Evolutionary conservation across 1,284 basidiomycete species (phyloP).

Genomic region (Malassezia yamatoensis): DNA sequence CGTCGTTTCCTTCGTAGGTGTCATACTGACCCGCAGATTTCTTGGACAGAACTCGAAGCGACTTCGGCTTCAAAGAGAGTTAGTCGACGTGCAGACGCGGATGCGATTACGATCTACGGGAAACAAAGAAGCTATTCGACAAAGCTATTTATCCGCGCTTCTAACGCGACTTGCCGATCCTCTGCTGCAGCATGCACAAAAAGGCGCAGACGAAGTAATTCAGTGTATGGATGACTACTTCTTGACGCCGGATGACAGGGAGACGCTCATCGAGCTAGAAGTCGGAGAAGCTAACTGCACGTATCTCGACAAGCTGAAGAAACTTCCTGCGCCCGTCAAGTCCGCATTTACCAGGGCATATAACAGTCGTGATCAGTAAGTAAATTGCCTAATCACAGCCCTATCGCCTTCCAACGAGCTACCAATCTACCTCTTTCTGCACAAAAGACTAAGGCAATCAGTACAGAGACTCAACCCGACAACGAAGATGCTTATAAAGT

Average conservation of each 20-base stretch:
- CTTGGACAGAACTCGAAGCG: slow-evolving; percentile 94
- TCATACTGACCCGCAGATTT: slow-evolving; percentile 54
- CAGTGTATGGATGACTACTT: slow-evolving; percentile 86
- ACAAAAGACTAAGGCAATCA: slow-evolving; percentile 5
- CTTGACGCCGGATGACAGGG: slow-evolving; percentile 87
- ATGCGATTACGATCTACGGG: slow-evolving; percentile 90
- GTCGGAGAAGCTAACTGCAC: slow-evolving; percentile 60
- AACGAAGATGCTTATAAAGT: slow-evolving; percentile 14
- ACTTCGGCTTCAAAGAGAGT: slow-evolving; percentile 65
- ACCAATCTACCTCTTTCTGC: not conserved
- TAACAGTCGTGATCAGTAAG: slow-evolving; percentile 12
- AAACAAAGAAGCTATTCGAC: slow-evolving; percentile 74
- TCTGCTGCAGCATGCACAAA: slow-evolving; percentile 55
- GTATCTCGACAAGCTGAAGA: slow-evolving; percentile 62
- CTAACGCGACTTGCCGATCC: slow-evolving; percentile 70
- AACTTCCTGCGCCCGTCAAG: slow-evolving; percentile 72
- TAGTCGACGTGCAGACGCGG: slow-evolving; percentile 81
- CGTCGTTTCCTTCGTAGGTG: slow-evolving; percentile 25
- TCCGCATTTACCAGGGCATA: slow-evolving; percentile 62
- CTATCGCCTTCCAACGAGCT: slow-evolving; percentile 11
- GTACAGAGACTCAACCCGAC: slow-evolving; percentile 10
- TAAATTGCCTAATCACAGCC: slow-evolving; percentile 5
- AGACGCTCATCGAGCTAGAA: slow-evolving; percentile 83
- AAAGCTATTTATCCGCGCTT: slow-evolving; percentile 77
- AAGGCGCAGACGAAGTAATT: slow-evolving; percentile 69